Evolutionary conservation across 2,329 filamentous ascomycete species (phyloP), one percentile per base, ranked within the genome.

Genomic region (Neurospora sp.): DNA sequence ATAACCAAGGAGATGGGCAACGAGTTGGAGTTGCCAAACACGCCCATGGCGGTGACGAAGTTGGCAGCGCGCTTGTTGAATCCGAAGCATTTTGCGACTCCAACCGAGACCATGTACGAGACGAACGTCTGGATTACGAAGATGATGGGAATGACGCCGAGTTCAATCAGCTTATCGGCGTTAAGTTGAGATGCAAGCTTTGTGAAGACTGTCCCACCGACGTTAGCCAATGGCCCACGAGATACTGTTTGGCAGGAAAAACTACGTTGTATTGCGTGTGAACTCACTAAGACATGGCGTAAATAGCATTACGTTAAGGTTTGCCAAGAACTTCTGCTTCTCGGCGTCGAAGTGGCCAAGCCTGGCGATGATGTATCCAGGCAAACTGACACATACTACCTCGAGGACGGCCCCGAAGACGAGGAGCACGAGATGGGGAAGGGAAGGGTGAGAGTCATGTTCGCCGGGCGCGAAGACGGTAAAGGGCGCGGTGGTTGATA

Each of bases 11-110:
- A 99, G 72, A 99, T 98, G 0, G 96, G 96, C 23, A 99, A 86
- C 19, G 96, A 98, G 81, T 99, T 99, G 40, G 95, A 98, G 80
- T 99, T 99, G 76, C 95, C 96, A 79, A 99, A 99, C 67, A 80
- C 87, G 43, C 92, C 94, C 96, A 99, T 99, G 68, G 96, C 96
- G 39, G 93, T 92, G 58, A 99, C 91, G 77, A 99, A 99, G 82
- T 99, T 99, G 74, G 90, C 88, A 58, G 93, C 92, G 72, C 95
- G 89, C 79, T 91, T 93, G 76, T 89, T 89, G 81, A 99, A 94
- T 17, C 92, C 85, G 79, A 94, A 97, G 67, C 89, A 82, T 80
- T 87, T 90, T 19, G 92, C 88, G 69, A 98, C 87, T 13, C 86
- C 76, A 9, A 89, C 81, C 2, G 94, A 90, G 69, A 93, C 93